Evolutionary conservation across 768 basidiomycete genomes (phyloP).

Genomic region (Chiua virens): DNA sequence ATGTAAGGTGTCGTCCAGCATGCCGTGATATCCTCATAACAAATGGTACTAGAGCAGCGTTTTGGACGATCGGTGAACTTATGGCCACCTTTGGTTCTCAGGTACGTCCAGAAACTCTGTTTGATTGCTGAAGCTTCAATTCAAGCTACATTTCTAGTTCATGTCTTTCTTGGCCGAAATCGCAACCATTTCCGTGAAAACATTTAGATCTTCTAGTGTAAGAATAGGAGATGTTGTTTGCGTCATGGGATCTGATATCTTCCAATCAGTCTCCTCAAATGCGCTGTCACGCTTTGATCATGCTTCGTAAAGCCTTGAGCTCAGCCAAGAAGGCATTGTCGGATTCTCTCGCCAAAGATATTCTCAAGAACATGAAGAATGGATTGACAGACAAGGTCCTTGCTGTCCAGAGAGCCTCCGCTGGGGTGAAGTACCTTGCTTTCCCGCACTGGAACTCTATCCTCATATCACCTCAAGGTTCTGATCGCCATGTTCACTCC

Average conservation of each 20-base stretch:
- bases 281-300: slow-evolving; percentile 74
- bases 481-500: slow-evolving; percentile 59
- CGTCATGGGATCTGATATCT: slow-evolving; percentile 4
- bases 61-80: slow-evolving; percentile 85
- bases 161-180: slow-evolving; percentile 97
- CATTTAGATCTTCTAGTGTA: slow-evolving; percentile 71
- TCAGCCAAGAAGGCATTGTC: slow-evolving; percentile 83
- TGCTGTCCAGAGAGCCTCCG: slow-evolving; percentile 80
- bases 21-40: neutral
- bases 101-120: slow-evolving; percentile 44
- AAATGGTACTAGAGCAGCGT: slow-evolving; percentile 60
- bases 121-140: neutral
- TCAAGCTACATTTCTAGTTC: slow-evolving; percentile 49
- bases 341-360: slow-evolving; percentile 75
- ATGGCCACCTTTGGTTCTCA: slow-evolving; percentile 85
- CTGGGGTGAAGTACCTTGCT: slow-evolving; percentile 52
- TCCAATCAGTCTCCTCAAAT: slow-evolving; percentile 68
- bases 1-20: slow-evolving; percentile 48
- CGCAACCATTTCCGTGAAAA: slow-evolving; percentile 59
- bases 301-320: slow-evolving; percentile 76
- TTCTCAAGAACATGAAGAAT: slow-evolving; percentile 78
- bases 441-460: neutral
- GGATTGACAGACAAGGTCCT: slow-evolving; percentile 80
- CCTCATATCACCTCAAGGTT: slow-evolving; percentile 39
- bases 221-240: slow-evolving; percentile 26